Evolutionary conservation across 169 alveolate species (phyloP).

Genomic region (Hammondia hammondi): DNA sequence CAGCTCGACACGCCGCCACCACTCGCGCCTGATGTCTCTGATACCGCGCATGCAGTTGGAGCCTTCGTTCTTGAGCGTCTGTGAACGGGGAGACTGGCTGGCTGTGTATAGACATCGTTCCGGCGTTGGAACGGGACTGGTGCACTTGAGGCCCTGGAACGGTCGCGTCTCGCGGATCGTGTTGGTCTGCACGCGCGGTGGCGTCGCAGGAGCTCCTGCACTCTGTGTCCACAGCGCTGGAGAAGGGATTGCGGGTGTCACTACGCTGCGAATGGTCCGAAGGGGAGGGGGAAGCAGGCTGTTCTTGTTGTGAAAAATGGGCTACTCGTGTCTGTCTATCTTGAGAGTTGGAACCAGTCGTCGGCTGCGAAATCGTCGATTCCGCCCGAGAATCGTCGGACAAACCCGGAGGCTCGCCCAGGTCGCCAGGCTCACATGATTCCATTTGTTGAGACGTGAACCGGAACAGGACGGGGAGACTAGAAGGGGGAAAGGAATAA

Average conservation of each 20-base stretch:
- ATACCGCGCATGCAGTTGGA: constrained; percentile 18
- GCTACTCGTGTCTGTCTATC: no score
- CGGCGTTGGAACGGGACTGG: no score
- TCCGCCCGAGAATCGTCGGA: no score
- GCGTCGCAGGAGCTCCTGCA: background rate
- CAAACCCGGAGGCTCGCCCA: no score
- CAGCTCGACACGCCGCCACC: background rate
- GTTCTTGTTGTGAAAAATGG: background rate
- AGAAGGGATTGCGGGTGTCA: background rate
- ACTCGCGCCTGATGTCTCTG: background rate
- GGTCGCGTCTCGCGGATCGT: background rate
- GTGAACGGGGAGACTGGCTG: background rate
- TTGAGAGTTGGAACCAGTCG: no score
- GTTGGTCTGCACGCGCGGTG: background rate
- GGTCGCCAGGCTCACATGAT: no score
- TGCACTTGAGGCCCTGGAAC: no score
- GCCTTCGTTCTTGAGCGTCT: background rate
- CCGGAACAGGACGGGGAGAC: no score
- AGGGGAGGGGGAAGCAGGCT: background rate
- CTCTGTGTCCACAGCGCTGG: background rate
- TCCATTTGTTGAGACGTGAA: no score
- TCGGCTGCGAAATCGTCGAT: no score
- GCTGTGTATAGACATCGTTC: no score
- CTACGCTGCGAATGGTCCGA: background rate
- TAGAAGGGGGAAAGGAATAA: no score